A percentile compares a stretch with the other conserved stretches of the same genome.
phyloP scores from a whole-genome alignment of 2,329 filamentous ascomycete species.

The Septoria linicola region DNA sequence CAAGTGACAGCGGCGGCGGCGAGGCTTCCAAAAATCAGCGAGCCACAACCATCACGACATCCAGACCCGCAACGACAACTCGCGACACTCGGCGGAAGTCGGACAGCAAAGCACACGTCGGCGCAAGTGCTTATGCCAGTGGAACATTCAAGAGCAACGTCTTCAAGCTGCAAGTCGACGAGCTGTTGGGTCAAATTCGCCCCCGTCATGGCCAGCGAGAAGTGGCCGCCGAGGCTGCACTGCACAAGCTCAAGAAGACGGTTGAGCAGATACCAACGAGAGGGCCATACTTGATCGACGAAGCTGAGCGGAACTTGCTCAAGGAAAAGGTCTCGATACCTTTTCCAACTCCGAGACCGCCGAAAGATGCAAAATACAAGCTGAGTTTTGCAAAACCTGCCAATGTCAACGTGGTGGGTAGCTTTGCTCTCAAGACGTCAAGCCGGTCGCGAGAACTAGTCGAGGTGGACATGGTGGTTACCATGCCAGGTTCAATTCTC shows the following conservation, averaged over 20 bases:
- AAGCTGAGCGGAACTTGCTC: constrained; percentile 67
- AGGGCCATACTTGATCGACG: constrained; percentile 54
- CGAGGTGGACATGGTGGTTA: constrained; percentile 78
- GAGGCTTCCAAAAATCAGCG: constrained; percentile 7
- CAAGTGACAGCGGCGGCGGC: constrained; percentile 15
- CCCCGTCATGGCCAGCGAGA: constrained; percentile 60
- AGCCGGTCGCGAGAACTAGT: constrained; percentile 55
- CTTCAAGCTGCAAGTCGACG: constrained; percentile 67
- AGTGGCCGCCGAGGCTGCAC: constrained; percentile 52
- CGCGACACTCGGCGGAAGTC: constrained; percentile 14
- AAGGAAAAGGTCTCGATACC: constrained; percentile 73
- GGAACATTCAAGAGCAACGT: constrained; percentile 65
- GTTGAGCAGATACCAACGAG: constrained; percentile 58
- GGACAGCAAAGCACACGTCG: constrained; percentile 17
- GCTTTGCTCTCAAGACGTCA: constrained; percentile 76
- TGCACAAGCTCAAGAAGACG: constrained; percentile 55
- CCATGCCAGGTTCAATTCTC: constrained; percentile 76
- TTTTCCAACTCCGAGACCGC: constrained; percentile 77
- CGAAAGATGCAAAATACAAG: constrained; percentile 75
- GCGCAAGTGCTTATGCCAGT: constrained; percentile 46
- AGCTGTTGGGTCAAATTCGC: constrained; percentile 58
- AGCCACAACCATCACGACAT: constrained; percentile 14
- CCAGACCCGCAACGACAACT: constrained; percentile 1
- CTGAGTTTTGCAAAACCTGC: constrained; percentile 73
- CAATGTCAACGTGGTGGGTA: constrained; percentile 83